Evolutionary conservation across 1,284 basidiomycete genomes (phyloP).

Genomic region (Xerocomus nothofagi): DNA sequence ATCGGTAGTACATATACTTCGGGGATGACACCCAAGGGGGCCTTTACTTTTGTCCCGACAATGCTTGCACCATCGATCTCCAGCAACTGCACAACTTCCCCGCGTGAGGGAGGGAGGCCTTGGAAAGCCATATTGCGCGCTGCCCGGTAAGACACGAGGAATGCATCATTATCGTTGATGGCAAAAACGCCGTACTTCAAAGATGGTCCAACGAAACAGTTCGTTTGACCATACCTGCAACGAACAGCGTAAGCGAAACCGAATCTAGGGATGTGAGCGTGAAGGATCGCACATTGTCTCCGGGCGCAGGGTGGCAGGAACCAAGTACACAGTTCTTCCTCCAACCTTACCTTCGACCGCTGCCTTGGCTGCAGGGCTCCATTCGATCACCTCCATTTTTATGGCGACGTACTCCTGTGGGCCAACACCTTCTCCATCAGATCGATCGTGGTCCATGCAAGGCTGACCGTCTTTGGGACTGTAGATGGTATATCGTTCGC

Average conservation of each 20-base stretch:
- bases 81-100: constrained; percentile 70
- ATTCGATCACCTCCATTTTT: constrained; percentile 92
- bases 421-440: constrained; percentile 91
- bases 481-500: constrained; percentile 98
- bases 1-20: constrained; percentile 97
- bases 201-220: constrained; percentile 91
- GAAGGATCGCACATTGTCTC: constrained; percentile 82
- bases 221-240: constrained; percentile 92
- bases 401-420: constrained; percentile 96
- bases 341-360: constrained; percentile 68
- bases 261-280: constrained; percentile 5
- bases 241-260: constrained; percentile 9
- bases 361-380: constrained; percentile 65
- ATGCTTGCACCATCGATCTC: constrained; percentile 80
- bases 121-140: constrained; percentile 99
- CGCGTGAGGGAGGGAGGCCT: constrained; percentile 71
- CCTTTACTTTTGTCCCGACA: constrained; percentile 89
- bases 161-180: constrained; percentile 85
- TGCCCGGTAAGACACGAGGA: constrained; percentile 86
- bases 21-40: constrained; percentile 80
- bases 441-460: constrained; percentile 99
- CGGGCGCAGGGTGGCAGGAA: constrained; percentile 94
- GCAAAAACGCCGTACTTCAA: constrained; percentile 95
- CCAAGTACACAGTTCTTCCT: constrained; percentile 85
- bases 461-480: constrained; percentile 99